Evolutionary conservation across 2,329 filamentous ascomycete genomes (phyloP), one percentile per base, ranked within the genome.

Genomic region (Arthrobotrys sphaeroides): DNA sequence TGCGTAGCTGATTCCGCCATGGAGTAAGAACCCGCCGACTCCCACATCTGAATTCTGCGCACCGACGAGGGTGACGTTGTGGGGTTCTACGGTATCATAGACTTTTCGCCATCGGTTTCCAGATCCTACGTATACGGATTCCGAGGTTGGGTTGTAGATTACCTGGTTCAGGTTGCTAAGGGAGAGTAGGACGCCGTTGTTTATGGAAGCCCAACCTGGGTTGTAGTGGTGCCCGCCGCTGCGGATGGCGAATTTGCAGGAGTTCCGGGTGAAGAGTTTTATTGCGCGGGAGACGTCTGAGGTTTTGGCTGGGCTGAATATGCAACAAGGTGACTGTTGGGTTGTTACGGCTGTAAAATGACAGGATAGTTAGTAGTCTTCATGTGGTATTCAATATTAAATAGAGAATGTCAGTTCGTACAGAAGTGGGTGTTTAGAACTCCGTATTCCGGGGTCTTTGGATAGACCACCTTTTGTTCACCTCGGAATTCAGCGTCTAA

Each of bases 151-250:
- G 16, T 80, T 80, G 10, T 84, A 77, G 0, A 70, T 74, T 26
- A 85, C 78, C 6, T 79, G 45, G 61, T 83, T 83, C 7, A 87
- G 80, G 2, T 78, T 77, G 6, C 80, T 82, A 9, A 86, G 83
- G 86, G 75, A 89, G 84, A 3, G 86, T 80, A 0, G 86, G 82
- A 0, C 86, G 86, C 81, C 84, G 12, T 84, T 80, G 51, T 86
- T 84, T 77, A 84, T 88, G 1, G 87, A 84, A 40, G 84, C 85
- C 74, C 85, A 85, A 16, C 85, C 83, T 78, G 88, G 87, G 31
- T 72, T 72, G 9, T 57, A 59, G 9, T 2, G 86, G 80, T 89
- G 87, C 0, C 87, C 88, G 26, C 87, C 87, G 5, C 85, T 85
- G 77, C 87, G 86, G 77, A 87, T 81, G 5, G 87, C 87, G 77